phyloP scores from a whole-genome alignment of 495 filamentous ascomycete species.

The Aspergillus sclerotioniger region DNA sequence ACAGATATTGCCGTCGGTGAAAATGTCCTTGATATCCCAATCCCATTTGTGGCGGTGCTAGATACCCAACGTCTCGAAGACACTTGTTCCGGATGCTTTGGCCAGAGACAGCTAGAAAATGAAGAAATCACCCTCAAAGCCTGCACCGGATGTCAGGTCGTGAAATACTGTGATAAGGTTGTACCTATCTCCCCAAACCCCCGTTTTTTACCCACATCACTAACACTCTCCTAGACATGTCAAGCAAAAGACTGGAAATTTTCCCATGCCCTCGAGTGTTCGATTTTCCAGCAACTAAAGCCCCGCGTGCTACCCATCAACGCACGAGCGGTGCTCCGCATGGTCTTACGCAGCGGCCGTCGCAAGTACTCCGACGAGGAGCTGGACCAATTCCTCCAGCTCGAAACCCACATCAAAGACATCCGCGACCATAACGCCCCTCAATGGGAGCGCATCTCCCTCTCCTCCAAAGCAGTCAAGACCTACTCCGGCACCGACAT shows the following conservation, averaged over 20 bases:
- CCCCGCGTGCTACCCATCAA: conserved; percentile 54
- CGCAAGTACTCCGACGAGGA: conserved; percentile 35
- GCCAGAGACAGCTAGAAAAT: conserved; percentile 29
- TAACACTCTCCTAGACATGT: conserved; percentile 48
- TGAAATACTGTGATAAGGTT: conserved; percentile 67
- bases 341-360: conserved; percentile 43
- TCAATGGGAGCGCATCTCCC: conserved; percentile 46
- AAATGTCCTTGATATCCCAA: conserved; percentile 37
- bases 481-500: conserved; percentile 48
- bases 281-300: conserved; percentile 44
- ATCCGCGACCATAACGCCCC: conserved; percentile 32
- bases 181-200: conserved; percentile 8
- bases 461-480: conserved; percentile 54
- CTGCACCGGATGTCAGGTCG: conserved; percentile 61
- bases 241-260: conserved; percentile 61
- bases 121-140: conserved; percentile 37
- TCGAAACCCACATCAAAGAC: conserved; percentile 51
- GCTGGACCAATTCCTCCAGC: conserved; percentile 38
- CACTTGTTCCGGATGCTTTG: conserved; percentile 46
- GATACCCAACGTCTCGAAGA: conserved; percentile 40
- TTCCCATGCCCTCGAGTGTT: conserved; percentile 60
- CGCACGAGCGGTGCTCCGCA: conserved; percentile 53
- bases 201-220: conserved; percentile 3
- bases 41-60: conserved; percentile 43
- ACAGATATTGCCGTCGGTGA: conserved; percentile 34